Conservation (phyloP, 371 early-diverging fungal species). For the Zopfochytrium polystomum region DNA sequence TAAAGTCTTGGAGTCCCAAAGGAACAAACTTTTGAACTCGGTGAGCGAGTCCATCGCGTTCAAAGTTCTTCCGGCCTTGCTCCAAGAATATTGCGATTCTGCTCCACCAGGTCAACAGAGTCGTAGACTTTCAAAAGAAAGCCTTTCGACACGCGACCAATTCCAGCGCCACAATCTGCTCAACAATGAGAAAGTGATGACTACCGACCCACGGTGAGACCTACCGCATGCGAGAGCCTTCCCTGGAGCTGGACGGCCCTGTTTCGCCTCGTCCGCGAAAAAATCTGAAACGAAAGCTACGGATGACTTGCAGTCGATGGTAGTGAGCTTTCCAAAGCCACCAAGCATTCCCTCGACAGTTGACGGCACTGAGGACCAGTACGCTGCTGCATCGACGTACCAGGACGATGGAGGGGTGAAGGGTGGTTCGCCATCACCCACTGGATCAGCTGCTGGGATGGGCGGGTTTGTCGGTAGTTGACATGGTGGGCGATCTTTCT, state of each 20-base stretch:
- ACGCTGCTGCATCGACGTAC: slow-evolving; percentile 84
- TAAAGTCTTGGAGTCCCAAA: slow-evolving; percentile 79
- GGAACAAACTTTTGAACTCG: slow-evolving; percentile 62
- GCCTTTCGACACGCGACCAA: slow-evolving; percentile 88
- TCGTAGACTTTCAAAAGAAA: slow-evolving; percentile 72
- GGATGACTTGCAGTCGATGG: slow-evolving; percentile 71
- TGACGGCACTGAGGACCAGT: slow-evolving; percentile 63
- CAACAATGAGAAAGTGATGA: slow-evolving; percentile 15
- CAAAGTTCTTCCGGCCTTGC: slow-evolving; percentile 60
- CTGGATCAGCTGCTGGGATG: too few relatives aligned
- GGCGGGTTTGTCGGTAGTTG: too few relatives aligned
- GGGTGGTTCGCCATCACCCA: background rate
- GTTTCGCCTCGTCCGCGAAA: too few relatives aligned
- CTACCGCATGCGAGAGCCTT: slow-evolving; percentile 29
- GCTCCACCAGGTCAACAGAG: slow-evolving; percentile 87
- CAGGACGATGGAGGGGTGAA: slow-evolving; percentile 52
- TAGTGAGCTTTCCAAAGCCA: slow-evolving; percentile 64
- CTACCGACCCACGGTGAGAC: background rate
- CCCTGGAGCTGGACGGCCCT: too few relatives aligned
- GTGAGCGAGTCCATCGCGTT: slow-evolving; percentile 56
- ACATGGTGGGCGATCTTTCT: too few relatives aligned
- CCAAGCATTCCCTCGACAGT: slow-evolving; percentile 33
- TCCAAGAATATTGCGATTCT: slow-evolving; percentile 71
- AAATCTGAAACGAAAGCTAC: slow-evolving; percentile 64
- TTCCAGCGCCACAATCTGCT: slow-evolving; percentile 90